Evolutionary conservation across 257 asterid genomes (phyloP).

Genomic region (Solanum neorickii): DNA sequence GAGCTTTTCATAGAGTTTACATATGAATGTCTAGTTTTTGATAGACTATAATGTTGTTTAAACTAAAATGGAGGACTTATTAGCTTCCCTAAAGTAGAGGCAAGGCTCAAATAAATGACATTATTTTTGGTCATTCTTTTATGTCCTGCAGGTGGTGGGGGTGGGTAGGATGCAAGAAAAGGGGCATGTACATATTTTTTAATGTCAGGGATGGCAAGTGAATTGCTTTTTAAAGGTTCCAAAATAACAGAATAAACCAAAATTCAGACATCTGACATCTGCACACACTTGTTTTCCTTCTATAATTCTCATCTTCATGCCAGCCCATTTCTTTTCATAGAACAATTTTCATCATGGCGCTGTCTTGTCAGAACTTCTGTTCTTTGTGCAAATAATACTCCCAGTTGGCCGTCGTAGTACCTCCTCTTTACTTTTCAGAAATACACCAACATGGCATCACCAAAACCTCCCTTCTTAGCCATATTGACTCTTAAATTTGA

Average conservation of each 20-base stretch:
- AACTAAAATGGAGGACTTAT: neutral
- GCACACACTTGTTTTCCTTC: neutral
- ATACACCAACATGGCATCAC: neutral
- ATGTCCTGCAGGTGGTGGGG: neutral
- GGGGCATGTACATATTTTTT: neutral
- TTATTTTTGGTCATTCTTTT: neutral
- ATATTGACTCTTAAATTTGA: neutral
- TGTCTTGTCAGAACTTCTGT: neutral
- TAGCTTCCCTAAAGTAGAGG: neutral
- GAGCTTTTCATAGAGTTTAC: neutral
- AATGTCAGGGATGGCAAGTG: neutral
- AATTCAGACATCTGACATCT: neutral
- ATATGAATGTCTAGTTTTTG: neutral
- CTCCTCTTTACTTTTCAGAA: neutral
- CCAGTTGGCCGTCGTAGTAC: neutral
- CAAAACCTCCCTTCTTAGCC: neutral
- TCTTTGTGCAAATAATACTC: neutral
- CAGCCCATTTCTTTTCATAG: neutral
- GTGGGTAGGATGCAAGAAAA: neutral
- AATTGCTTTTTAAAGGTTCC: neutral
- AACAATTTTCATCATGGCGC: neutral
- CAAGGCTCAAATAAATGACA: neutral
- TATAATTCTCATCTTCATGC: neutral
- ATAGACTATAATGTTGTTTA: neutral
- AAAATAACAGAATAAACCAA: neutral